Evolutionary conservation across 2,329 filamentous ascomycete species (phyloP), one percentile per base, ranked within the genome.

Genomic region (Cladosporium oxysporum): DNA sequence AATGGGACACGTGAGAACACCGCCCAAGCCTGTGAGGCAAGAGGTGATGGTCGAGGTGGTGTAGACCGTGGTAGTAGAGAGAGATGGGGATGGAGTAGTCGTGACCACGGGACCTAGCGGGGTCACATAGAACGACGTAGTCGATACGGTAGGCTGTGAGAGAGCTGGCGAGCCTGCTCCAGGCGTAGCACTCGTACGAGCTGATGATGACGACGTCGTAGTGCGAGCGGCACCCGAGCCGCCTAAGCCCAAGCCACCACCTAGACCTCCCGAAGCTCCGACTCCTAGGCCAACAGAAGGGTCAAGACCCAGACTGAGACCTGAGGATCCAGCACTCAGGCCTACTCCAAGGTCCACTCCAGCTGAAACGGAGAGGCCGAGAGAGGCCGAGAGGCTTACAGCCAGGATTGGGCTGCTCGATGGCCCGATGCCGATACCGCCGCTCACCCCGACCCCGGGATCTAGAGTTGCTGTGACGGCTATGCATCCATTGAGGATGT

Each of bases 41-140:
- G 69, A 71, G 12, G 71, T 71, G 12, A 74, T 64, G 0, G 70
- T 73, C 28, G 69, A 70, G 1, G 70, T 72, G 1, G 70, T 70
- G 23, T 53, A 60, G 6, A 73, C 50, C 0, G 70, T 73, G 10
- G 70, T 71, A n/a, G 70, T 66, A 5, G 70, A 67, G 5, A 72
- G 58, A 3, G 67, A 65, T 69, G 60, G 66, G 49, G 49, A 59
- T 33, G n/a, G 65, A 61, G 64, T 58, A 3, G 61, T 66, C 1
- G 61, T 67, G 29, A 55, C 52, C 10, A 55, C 52, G 5, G 52
- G 29, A 2, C 52, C 52, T 5, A 55, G 28, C 11, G 52, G 52
- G 3, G 52, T 55, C 7, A 55, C 52, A 16, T 33, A 33, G 18
- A 29, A 55, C 6, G 52, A 55, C 2, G 52, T 55, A 12, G 52